Percentiles rank a stretch among this genome's conserved stretches.
Conservation (phyloP, 2,329 filamentous ascomycete species). For the Diaporthe sp. region DNA sequence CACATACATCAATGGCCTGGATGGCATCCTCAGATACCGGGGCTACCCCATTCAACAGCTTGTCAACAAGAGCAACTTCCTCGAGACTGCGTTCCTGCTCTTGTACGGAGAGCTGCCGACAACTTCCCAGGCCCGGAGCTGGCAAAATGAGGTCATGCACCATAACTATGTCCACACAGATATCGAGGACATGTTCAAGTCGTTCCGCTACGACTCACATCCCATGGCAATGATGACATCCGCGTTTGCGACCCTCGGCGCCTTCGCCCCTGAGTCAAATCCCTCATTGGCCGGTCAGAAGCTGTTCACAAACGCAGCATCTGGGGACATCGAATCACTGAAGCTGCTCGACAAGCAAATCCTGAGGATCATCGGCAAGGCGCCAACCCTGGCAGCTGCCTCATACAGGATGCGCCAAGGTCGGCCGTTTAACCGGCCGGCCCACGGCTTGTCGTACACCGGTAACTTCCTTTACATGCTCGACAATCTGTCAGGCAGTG, state of each 20-base stretch:
- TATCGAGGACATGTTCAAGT: constrained; percentile 61
- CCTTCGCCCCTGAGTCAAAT: constrained; percentile 61
- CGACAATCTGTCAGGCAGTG: constrained; percentile 59
- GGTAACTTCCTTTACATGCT: constrained; percentile 67
- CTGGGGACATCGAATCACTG: constrained; percentile 52
- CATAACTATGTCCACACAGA: constrained; percentile 61
- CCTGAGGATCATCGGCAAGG: constrained; percentile 62
- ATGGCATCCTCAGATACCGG: constrained; percentile 62
- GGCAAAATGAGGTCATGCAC: constrained; percentile 61
- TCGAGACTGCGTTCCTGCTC: constrained; percentile 61
- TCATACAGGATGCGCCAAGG: constrained; percentile 64
- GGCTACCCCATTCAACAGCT: constrained; percentile 64
- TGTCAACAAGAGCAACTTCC: constrained; percentile 59
- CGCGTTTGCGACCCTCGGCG: constrained; percentile 59
- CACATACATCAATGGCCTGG: constrained; percentile 63
- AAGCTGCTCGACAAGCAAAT: constrained; percentile 62
- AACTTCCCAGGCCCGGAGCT: constrained; percentile 49
- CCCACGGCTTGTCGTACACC: constrained; percentile 59
- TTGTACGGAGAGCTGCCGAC: constrained; percentile 63
- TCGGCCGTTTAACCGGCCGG: constrained; percentile 60
- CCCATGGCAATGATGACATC: constrained; percentile 64
- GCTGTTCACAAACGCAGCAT: constrained; percentile 58
- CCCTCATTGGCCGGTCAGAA: constrained; percentile 61
- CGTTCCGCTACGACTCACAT: constrained; percentile 62
- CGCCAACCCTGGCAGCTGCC: constrained; percentile 60